These are phyloP conservation scores for Yamadazyma spencermartinsiae DNA, from an alignment of 1,139 yeast species.

Conservation along the genomic window DNA sequence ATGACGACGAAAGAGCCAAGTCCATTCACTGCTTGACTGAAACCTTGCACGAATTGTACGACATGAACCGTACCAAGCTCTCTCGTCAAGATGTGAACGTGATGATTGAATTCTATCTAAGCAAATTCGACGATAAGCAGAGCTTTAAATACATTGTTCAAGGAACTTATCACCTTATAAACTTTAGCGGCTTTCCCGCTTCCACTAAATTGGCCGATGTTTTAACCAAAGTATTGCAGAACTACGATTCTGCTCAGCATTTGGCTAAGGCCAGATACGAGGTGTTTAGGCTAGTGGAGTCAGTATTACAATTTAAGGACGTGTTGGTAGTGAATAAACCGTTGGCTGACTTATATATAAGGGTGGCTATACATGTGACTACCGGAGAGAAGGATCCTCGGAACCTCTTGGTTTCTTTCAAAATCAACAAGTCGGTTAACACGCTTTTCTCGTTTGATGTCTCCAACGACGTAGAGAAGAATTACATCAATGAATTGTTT, in stretches of 20 bases:
- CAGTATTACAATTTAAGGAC: slow-evolving; percentile 47
- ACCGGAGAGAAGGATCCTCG: slow-evolving; percentile 94
- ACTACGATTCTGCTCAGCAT: slow-evolving; percentile 60
- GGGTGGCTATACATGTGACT: slow-evolving; percentile 65
- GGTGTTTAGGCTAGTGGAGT: slow-evolving; percentile 22
- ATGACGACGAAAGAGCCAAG: slow-evolving; percentile 48
- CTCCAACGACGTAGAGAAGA: slow-evolving; percentile 38
- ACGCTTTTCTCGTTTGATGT: slow-evolving; percentile 40
- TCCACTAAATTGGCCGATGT: slow-evolving; percentile 31
- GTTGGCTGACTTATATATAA: slow-evolving; percentile 43
- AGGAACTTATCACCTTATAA: slow-evolving; percentile 55
- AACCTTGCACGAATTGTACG: slow-evolving; percentile 38
- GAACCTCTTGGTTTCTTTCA: slow-evolving; percentile 72
- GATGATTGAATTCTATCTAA: slow-evolving; percentile 60
- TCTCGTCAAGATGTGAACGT: slow-evolving; percentile 67
- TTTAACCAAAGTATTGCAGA: slow-evolving; percentile 39
- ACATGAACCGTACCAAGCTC: slow-evolving; percentile 29
- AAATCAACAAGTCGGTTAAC: slow-evolving; percentile 53
- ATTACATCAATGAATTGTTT: slow-evolving; percentile 56
- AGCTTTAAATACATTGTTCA: slow-evolving; percentile 53
- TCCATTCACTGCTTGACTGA: slow-evolving; percentile 62
- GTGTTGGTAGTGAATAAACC: slow-evolving; percentile 25
- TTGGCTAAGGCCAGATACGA: slow-evolving; percentile 66
- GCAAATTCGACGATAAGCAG: slow-evolving; percentile 65
- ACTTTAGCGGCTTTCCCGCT: slow-evolving; percentile 46